Evolutionary conservation across 2,329 filamentous ascomycete genomes (phyloP).

Genomic region (Cladosporium cucumerinum): DNA sequence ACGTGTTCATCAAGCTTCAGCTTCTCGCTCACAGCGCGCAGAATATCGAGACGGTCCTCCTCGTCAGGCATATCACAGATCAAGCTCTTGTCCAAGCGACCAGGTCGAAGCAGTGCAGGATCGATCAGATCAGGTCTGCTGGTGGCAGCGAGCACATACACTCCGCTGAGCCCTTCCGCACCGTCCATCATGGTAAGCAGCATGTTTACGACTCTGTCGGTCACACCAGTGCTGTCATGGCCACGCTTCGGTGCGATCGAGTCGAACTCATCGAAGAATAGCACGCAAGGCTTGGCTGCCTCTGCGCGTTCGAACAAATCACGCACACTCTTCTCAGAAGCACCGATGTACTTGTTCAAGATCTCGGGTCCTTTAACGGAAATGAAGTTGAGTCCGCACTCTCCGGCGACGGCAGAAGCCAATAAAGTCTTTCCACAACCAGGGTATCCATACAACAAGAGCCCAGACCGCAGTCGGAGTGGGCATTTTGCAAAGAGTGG

Average conservation of each 20-base stretch:
- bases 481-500: slow-evolving; percentile 97
- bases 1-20: slow-evolving; percentile 69
- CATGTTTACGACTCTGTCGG: slow-evolving; percentile 96
- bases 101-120: slow-evolving; percentile 84
- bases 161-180: slow-evolving; percentile 87
- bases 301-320: slow-evolving; percentile 91
- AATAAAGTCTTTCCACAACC: slow-evolving; percentile 96
- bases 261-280: slow-evolving; percentile 99
- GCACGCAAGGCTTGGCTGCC: slow-evolving; percentile 85
- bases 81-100: slow-evolving; percentile 87
- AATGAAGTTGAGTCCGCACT: slow-evolving; percentile 98
- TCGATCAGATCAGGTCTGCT: slow-evolving; percentile 93
- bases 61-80: slow-evolving; percentile 82
- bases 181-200: slow-evolving; percentile 98
- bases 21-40: slow-evolving; percentile 78
- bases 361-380: slow-evolving; percentile 98
- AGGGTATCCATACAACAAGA: slow-evolving; percentile 90
- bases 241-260: slow-evolving; percentile 95
- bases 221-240: slow-evolving; percentile 97
- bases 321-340: slow-evolving; percentile 91
- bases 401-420: slow-evolving; percentile 93
- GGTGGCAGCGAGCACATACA: slow-evolving; percentile 94
- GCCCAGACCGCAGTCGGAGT: slow-evolving; percentile 84
- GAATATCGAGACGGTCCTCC: slow-evolving; percentile 83
- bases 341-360: slow-evolving; percentile 97